Conservation (phyloP, 768 basidiomycete species). For the Gloeophyllum trabeum region DNA sequence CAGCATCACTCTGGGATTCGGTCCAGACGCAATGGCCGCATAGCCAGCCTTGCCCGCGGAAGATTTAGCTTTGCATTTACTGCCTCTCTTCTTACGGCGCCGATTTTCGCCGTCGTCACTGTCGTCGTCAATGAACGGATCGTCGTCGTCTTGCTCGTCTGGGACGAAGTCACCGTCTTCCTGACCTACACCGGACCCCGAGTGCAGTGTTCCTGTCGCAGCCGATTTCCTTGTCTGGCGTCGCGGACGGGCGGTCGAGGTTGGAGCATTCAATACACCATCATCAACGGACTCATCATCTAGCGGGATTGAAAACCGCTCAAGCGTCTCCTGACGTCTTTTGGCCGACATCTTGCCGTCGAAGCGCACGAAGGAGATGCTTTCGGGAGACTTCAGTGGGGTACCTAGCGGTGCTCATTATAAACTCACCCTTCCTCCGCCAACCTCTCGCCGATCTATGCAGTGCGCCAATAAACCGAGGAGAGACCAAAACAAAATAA, state of each 20-base stretch:
- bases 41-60: constrained; percentile 1
- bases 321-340: constrained; percentile 66
- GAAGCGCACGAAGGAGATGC: constrained; percentile 70
- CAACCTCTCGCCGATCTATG: constrained; percentile 58
- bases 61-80: constrained; percentile 22
- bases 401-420: neutral
- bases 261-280: constrained; percentile 1
- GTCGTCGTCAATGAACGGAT: constrained; percentile 12
- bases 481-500: neutral
- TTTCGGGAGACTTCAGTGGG: constrained; percentile 17
- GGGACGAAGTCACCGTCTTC: constrained; percentile 14
- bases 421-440: constrained; percentile 47
- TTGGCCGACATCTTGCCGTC: constrained; percentile 82
- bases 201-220: too few species aligned
- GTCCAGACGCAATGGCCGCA: constrained; percentile 10
- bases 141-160: constrained; percentile 7
- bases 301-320: constrained; percentile 63
- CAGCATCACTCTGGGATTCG: constrained; percentile 72
- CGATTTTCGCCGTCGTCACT: constrained; percentile 24
- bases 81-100: constrained; percentile 18
- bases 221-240: neutral
- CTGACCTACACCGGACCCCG: too few species aligned
- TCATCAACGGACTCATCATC: constrained; percentile 16
- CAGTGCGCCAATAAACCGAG: neutral
- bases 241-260: constrained; percentile 4